phyloP scores from a whole-genome alignment of 805 yeast genomes.

The Ogataea corticis region DNA sequence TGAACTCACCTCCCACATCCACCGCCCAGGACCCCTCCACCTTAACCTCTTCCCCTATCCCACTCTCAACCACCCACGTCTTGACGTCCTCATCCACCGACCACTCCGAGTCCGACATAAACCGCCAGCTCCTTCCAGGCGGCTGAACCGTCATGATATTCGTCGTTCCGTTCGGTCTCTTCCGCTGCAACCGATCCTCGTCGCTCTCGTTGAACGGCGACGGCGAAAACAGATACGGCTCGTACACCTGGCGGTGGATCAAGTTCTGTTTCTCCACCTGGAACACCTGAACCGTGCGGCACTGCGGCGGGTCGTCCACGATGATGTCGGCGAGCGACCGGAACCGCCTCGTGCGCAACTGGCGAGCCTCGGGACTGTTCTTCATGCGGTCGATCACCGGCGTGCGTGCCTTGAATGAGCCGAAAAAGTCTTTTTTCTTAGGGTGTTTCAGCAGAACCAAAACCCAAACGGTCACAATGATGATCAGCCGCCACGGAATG shows the following conservation, averaged over 20 bases:
- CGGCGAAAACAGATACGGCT: conserved; percentile 56
- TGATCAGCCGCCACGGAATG: conserved; percentile 64
- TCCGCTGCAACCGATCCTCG: conserved; percentile 44
- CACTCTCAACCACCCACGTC: conserved; percentile 53
- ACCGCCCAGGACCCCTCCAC: conserved; percentile 50
- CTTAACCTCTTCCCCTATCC: conserved; percentile 33
- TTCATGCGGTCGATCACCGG: conserved; percentile 8
- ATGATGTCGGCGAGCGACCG: conserved; percentile 39
- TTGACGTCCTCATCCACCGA: conserved; percentile 53
- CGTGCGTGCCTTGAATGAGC: conserved; percentile 34
- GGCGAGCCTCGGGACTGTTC: neutral
- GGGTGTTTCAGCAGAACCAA: conserved; percentile 62
- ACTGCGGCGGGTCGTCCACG: conserved; percentile 68
- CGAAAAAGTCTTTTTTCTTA: conserved; percentile 26
- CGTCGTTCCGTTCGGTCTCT: conserved; percentile 65
- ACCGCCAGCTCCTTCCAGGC: conserved; percentile 70
- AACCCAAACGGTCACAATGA: conserved; percentile 61
- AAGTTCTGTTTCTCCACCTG: conserved; percentile 71
- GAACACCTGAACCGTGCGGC: conserved; percentile 67
- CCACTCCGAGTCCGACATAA: conserved; percentile 64
- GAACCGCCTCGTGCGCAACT: conserved; percentile 4
- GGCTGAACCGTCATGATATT: conserved; percentile 57
- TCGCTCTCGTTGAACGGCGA: conserved; percentile 55
- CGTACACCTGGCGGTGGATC: conserved; percentile 57
- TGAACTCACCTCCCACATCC: conserved; percentile 48